Conservation (phyloP, 805 yeast genomes). For the Metschnikowia chrysomelidarum region DNA sequence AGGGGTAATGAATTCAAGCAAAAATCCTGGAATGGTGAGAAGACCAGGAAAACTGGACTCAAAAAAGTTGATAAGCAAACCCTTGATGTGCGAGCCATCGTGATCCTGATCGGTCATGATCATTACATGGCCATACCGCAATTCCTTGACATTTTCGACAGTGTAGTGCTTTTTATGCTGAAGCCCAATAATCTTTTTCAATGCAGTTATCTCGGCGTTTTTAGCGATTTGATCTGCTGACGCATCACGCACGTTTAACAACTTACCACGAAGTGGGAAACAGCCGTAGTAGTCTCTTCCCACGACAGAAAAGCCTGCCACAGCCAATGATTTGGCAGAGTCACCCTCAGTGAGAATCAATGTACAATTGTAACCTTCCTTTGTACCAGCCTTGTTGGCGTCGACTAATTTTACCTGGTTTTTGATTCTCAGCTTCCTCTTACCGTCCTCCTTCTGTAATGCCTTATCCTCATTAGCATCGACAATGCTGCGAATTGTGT, state of each 20-base stretch:
- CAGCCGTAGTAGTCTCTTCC: conserved; percentile 96
- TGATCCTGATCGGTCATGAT: conserved; percentile 99
- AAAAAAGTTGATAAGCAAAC: conserved; percentile 86
- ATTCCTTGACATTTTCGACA: conserved; percentile 57
- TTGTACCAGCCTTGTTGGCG: conserved; percentile 95
- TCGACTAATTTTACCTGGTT: conserved; percentile 89
- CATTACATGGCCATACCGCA: conserved; percentile 96
- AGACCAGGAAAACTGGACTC: conserved; percentile 95
- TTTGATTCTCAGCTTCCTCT: conserved; percentile 78
- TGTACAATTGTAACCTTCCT: conserved; percentile 89
- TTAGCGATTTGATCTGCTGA: conserved; percentile 92
- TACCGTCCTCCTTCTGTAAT: conserved; percentile 84
- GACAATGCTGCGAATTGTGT: conserved; percentile 79
- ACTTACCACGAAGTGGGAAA: conserved; percentile 92
- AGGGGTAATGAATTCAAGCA: conserved; percentile 93
- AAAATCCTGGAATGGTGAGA: conserved; percentile 83
- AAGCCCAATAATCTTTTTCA: conserved; percentile 91
- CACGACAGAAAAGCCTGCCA: conserved; percentile 89
- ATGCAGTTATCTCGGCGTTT: conserved; percentile 91
- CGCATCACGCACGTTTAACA: conserved; percentile 94
- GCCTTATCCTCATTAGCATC: conserved; percentile 86
- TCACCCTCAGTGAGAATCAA: conserved; percentile 95
- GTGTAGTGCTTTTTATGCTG: conserved; percentile 85
- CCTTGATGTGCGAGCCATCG: conserved; percentile 97
- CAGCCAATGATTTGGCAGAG: conserved; percentile 90